phyloP scores from a whole-genome alignment of 805 yeast genomes.

The Candida maris region DNA sequence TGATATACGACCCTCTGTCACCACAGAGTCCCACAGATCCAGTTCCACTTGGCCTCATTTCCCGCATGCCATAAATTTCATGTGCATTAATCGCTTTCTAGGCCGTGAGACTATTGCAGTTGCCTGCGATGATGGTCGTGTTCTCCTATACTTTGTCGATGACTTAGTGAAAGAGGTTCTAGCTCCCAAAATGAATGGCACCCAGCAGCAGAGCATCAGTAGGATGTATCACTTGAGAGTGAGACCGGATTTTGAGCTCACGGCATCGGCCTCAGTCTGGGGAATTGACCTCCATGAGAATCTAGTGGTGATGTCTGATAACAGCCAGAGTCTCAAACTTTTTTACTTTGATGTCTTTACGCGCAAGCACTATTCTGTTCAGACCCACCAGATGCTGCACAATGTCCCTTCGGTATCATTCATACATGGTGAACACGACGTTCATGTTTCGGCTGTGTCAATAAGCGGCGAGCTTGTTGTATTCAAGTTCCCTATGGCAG shows the following conservation, averaged over 20 bases:
- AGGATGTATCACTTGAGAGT: slow-evolving; percentile 10
- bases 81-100: slow-evolving; percentile 38
- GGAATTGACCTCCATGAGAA: slow-evolving; percentile 47
- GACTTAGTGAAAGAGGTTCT: slow-evolving; percentile 24
- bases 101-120: slow-evolving; percentile 42
- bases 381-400: slow-evolving; percentile 43
- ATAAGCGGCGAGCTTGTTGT: slow-evolving; percentile 41
- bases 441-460: slow-evolving; percentile 39
- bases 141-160: slow-evolving; percentile 35
- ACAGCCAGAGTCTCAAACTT: slow-evolving; percentile 43
- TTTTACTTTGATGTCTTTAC: slow-evolving; percentile 31
- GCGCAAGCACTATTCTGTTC: slow-evolving; percentile 15
- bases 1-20: slow-evolving; percentile 40
- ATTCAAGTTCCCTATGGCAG: slow-evolving; percentile 32
- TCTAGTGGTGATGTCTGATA: slow-evolving; percentile 52
- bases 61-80: slow-evolving; percentile 55
- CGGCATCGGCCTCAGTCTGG: slow-evolving; percentile 53
- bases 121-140: slow-evolving; percentile 55
- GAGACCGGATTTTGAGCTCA: slow-evolving; percentile 28
- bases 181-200: slow-evolving; percentile 4
- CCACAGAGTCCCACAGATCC: slow-evolving; percentile 37
- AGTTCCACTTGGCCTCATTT: slow-evolving; percentile 44
- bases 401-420: slow-evolving; percentile 56
- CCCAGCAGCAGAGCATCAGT: neutral
- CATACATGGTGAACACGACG: slow-evolving; percentile 16